A percentile compares a stretch with the other conserved stretches of the same genome.
These are phyloP conservation scores for Excoecaria cochinchinensis DNA, from an alignment of 345 rosid genomes.

Conservation along the genomic window DNA sequence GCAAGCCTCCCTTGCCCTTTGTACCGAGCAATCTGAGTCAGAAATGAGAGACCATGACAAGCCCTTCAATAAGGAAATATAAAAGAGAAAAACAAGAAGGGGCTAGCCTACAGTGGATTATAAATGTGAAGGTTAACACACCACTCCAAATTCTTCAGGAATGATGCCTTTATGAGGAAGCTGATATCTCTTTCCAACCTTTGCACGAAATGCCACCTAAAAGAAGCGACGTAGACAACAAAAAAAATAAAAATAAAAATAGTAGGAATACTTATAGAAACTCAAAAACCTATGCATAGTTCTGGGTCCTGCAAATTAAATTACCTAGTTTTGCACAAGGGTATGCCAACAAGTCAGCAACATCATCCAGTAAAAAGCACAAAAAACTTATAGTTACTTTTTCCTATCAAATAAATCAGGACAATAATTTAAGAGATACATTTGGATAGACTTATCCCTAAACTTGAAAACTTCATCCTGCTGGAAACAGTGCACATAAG, in stretches of 20 bases:
- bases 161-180: slow-evolving; percentile 93
- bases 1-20: slow-evolving; percentile 97
- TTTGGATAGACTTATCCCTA: background rate
- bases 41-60: slow-evolving; percentile 18
- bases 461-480: background rate
- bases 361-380: background rate
- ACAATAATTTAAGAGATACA: background rate
- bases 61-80: slow-evolving; percentile 5
- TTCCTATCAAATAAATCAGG: background rate
- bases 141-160: slow-evolving; percentile 99
- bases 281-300: background rate
- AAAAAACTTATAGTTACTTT: background rate
- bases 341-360: background rate
- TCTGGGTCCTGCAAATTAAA: background rate
- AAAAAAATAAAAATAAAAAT: no score
- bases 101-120: background rate
- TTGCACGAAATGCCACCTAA: slow-evolving; percentile 95
- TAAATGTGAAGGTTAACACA: slow-evolving; percentile 27
- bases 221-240: background rate
- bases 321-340: background rate
- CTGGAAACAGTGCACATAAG: background rate
- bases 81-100: background rate
- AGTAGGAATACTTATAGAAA: background rate
- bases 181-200: slow-evolving; percentile 83
- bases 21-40: slow-evolving; percentile 75